A percentile compares a stretch with the other conserved stretches of the same genome.
phyloP scores from a whole-genome alignment of 2,329 filamentous ascomycete species.

The Neofusicoccum laricinum region DNA sequence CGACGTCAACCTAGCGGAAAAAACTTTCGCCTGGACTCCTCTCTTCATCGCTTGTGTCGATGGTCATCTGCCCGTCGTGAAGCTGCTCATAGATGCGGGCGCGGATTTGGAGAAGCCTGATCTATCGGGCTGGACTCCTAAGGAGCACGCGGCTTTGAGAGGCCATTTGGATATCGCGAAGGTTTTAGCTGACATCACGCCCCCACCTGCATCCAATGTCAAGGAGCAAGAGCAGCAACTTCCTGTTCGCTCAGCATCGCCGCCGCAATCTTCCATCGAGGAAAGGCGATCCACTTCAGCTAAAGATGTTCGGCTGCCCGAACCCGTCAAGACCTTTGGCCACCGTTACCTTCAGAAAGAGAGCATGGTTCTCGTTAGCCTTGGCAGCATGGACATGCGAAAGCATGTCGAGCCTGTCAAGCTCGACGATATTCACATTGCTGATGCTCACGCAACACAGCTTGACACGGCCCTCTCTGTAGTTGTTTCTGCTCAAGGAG shows the following conservation, averaged over 20 bases:
- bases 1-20: conserved; percentile 74
- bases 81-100: conserved; percentile 74
- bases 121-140: conserved; percentile 89
- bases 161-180: conserved; percentile 81
- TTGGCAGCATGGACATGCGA: conserved; percentile 92
- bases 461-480: conserved; percentile 91
- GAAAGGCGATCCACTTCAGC: conserved; percentile 41
- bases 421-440: conserved; percentile 82
- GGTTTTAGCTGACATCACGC: conserved; percentile 59
- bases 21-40: conserved; percentile 91
- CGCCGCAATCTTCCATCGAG: conserved; percentile 56
- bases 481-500: conserved; percentile 82
- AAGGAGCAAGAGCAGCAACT: conserved; percentile 15
- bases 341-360: conserved; percentile 90
- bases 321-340: conserved; percentile 91
- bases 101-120: conserved; percentile 73
- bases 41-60: conserved; percentile 90
- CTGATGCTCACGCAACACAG: conserved; percentile 86
- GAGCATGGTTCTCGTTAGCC: conserved; percentile 84
- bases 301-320: conserved; percentile 54
- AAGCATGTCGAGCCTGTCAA: conserved; percentile 78
- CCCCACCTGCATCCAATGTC: conserved; percentile 30
- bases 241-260: conserved; percentile 37
- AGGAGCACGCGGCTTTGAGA: conserved; percentile 86
- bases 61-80: conserved; percentile 71